Evolutionary conservation across 2,329 filamentous ascomycete species (phyloP).

Genomic region (Didymella exigua): DNA sequence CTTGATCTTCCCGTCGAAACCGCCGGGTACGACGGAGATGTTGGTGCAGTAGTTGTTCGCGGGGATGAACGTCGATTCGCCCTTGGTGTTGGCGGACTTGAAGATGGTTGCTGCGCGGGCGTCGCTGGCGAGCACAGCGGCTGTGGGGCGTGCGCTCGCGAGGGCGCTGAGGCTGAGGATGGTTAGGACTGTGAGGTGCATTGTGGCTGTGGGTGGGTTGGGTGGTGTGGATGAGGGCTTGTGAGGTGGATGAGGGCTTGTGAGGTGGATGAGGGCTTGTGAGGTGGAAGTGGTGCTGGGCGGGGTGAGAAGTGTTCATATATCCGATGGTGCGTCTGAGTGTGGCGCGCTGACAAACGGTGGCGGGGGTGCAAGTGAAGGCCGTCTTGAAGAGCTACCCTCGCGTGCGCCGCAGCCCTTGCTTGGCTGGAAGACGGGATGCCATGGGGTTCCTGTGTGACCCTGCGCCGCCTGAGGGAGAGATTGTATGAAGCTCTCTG

Average conservation of each 20-base stretch:
- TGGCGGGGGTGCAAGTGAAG: neutral
- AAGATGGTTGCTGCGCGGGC: constrained; percentile 10
- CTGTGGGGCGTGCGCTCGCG: neutral
- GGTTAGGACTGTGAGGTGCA: neutral
- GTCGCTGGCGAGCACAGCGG: neutral
- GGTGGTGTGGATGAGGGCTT: too few relatives aligned
- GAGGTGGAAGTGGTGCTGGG: neutral
- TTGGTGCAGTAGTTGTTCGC: constrained; percentile 4
- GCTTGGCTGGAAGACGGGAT: neutral
- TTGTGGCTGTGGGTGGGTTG: neutral
- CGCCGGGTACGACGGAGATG: constrained; percentile 3
- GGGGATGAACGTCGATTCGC: constrained; percentile 5
- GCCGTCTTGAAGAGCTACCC: neutral
- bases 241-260: too few relatives aligned
- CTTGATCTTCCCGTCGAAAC: constrained; percentile 4
- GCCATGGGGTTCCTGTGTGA: neutral
- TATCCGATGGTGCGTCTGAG: neutral
- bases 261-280: too few relatives aligned
- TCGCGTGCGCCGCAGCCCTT: neutral
- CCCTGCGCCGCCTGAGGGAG: neutral
- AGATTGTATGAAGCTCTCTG: neutral
- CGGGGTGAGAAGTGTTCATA: neutral
- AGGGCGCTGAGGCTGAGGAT: neutral
- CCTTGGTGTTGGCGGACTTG: neutral
- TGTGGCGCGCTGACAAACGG: neutral